Base-by-base conservation (phyloP, 1,284 basidiomycete species). In the Heterobasidion occidentale region DNA sequence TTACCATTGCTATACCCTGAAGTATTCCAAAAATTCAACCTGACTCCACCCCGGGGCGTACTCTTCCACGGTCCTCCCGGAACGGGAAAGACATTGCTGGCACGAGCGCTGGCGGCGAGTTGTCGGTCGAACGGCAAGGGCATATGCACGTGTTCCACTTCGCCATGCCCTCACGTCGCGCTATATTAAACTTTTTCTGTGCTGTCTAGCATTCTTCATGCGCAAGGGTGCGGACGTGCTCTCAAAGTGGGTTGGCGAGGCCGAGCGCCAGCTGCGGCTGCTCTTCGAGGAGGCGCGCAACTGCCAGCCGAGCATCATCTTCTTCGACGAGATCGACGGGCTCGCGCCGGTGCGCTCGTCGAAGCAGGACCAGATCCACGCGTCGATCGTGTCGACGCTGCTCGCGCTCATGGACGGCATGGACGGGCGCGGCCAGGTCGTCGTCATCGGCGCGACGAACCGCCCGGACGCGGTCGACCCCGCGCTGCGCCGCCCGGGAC, bases 221-320 rank as follows among this genome's bases (percentile, higher is more conserved):
- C 90, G 97, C 52, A 99, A 99, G 73, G 97, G 97, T 45, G 97
- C 97, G 20, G 97, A 99, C 70, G 94, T 92, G 63, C 79, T 99
- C 33, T 97, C 94, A 7, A 99, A 99, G 74, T 99, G 97, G 97
- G 96, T 99, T 11, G 97, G 97, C 58, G 97, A 99, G 73, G 97
- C 97, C 2, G 97, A 99, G 68, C 85, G 97, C 3, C 97, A 99
- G 70, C 79, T 99, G 7, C 85, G 97, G 1, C 79, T 99, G 54
- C 78, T 99, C 9, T 99, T 99, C 69, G 96, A 99, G 63, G 97
- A 99, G 74, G 97, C 97, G 1, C 83, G 88, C 48, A 88, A 88
- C 56, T 89, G 86, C 54, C 96, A 99, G 67, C 97, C 97, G 0
- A 92, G 88, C 62, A 99, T 96, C 67, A 95, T 96, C 64, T 96